Evolutionary conservation across 2,329 filamentous ascomycete genomes (phyloP), one percentile per base, ranked within the genome.

Genomic region (Coniella vitis): DNA sequence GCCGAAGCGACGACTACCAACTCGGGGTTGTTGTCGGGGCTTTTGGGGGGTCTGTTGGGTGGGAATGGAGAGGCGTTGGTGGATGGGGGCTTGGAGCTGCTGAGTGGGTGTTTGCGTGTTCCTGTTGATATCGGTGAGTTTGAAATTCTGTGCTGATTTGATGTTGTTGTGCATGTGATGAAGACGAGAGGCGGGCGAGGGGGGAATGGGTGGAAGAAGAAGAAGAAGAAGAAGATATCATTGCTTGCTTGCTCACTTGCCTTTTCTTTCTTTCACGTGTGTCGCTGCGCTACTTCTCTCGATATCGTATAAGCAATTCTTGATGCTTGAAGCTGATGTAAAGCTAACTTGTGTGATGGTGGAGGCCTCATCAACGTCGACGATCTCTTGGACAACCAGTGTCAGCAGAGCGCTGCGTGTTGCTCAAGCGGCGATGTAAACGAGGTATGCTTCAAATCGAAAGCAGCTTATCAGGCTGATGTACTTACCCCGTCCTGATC

Each of bases 321-420:
- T n/a, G n/a, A n/a, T n/a, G n/a, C n/a, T n/a, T n/a, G n/a, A n/a
- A n/a, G n/a, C n/a, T 16, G 34, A 14, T 36, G 34, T 13, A 7
- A 14, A 16, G 13, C 13, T 14, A 16, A 36, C 13, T 14, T 36
- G 34, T 14, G 14, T 14, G 14, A 14, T 10, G 25, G 5, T 16
- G 4, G 7, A 36, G 34, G 34, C 13, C 13, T 36, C 4, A 14
- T 21, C 13, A 20, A 25, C 34, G 19, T 22, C 13, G 20, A 34
- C 12, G 42, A 37, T 16, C 14, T 45, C n/a, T 16, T 45, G 32
- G 21, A 22, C 34, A 45, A 14, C 42, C 42, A 45, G 14, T 46
- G 43, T 36, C 5, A 16, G 22, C 43, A 46, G 35, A 46, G 13
- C 20, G 43, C 22, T 4, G 34, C 43, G 25, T 46, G 43, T 16